phyloP scores from a whole-genome alignment of 2,329 filamentous ascomycete genomes.

The Nemania bipapillata region DNA sequence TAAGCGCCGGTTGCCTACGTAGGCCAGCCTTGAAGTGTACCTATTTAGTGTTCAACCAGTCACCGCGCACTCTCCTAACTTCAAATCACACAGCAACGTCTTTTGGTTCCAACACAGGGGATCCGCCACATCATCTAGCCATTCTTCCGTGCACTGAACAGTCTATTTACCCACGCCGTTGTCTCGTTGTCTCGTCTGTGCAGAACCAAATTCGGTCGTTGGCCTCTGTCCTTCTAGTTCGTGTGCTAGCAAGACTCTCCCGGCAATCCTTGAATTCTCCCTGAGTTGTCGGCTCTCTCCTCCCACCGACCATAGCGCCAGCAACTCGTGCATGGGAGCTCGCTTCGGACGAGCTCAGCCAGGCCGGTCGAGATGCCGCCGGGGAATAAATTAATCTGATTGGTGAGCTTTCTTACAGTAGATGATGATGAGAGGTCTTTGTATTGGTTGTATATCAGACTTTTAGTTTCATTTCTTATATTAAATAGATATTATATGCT shows the following conservation, averaged over 20 bases:
- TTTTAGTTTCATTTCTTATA: background rate
- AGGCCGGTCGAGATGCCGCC: slow-evolving; percentile 57
- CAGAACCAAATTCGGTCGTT: background rate
- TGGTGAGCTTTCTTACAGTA: background rate
- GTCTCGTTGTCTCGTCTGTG: background rate
- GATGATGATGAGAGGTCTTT: too few species aligned
- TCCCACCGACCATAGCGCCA: background rate
- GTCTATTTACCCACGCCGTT: background rate
- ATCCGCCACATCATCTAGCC: slow-evolving; percentile 28
- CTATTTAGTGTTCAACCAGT: background rate
- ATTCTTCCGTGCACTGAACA: slow-evolving; percentile 20
- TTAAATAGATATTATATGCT: background rate
- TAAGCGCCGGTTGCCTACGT: slow-evolving; percentile 26
- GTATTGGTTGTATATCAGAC: background rate
- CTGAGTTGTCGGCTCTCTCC: background rate
- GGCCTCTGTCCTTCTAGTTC: background rate
- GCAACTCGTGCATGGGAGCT: background rate
- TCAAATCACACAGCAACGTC: background rate
- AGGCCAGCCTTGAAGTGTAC: background rate
- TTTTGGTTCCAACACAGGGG: slow-evolving; percentile 8
- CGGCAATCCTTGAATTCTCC: background rate
- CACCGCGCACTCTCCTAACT: slow-evolving; percentile 17
- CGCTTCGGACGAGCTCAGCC: background rate
- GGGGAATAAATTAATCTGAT: too few species aligned
- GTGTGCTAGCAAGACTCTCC: background rate